A percentile compares a stretch with the other conserved stretches of the same genome.
These are phyloP conservation scores for Tribonema minus DNA, from an alignment of 108 stramenopile species.

Conservation along the genomic window DNA sequence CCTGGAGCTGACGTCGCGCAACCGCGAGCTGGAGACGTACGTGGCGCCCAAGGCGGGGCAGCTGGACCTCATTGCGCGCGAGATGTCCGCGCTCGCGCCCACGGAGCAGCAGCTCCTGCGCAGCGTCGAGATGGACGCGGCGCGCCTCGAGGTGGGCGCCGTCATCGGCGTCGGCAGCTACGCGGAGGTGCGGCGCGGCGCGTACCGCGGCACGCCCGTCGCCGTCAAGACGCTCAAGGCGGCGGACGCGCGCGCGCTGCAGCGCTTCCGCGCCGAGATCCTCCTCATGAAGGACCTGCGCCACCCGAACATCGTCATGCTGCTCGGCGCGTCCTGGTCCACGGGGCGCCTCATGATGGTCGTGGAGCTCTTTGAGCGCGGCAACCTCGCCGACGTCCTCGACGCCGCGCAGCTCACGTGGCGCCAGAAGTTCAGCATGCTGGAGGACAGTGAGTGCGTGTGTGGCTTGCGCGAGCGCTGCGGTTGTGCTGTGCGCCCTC, in stretches of 20 bases:
- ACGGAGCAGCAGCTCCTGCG: too few species aligned
- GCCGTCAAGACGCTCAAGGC: slow-evolving; percentile 6
- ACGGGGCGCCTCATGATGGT: slow-evolving; percentile 30
- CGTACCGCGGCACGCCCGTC: not conserved
- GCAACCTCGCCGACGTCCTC: slow-evolving; percentile 24
- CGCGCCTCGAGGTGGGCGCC: not conserved
- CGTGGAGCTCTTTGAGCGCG: slow-evolving; percentile 18
- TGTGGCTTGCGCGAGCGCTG: too few species aligned
- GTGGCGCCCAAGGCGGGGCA: too few species aligned
- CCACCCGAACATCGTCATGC: slow-evolving; percentile 40
- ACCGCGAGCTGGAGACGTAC: too few species aligned
- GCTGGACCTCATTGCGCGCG: too few species aligned
- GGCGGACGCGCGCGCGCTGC: not conserved
- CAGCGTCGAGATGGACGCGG: not conserved
- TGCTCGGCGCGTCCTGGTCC: slow-evolving; percentile 27
- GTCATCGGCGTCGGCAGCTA: slow-evolving; percentile 8
- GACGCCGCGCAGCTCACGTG: not conserved
- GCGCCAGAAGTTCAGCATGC: slow-evolving; percentile 25
- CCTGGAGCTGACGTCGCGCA: too few species aligned
- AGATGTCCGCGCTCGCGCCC: too few species aligned
- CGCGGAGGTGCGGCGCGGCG: slow-evolving; percentile 2
- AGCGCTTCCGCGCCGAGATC: slow-evolving; percentile 13
- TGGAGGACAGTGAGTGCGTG: too few species aligned
- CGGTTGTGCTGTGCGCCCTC: too few species aligned
- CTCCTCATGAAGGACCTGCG: slow-evolving; percentile 30